Evolutionary conservation across 495 filamentous ascomycete genomes (phyloP).

Genomic region (Aspergillus campestris): DNA sequence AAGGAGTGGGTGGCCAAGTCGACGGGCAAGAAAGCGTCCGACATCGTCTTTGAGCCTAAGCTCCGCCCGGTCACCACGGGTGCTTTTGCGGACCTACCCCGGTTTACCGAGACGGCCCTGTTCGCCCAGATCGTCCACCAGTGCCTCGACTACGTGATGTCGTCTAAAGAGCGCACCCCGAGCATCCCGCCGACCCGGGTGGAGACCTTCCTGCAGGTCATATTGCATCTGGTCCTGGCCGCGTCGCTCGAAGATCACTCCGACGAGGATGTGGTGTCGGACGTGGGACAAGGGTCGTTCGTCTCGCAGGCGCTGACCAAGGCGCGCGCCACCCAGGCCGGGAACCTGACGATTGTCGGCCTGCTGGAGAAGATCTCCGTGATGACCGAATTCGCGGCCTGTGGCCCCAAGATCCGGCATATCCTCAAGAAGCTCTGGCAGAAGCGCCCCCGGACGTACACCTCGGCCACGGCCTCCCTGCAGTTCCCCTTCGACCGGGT

Average conservation of each 20-base stretch:
- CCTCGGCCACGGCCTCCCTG: conserved; percentile 45
- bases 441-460: conserved; percentile 62
- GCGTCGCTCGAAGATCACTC: conserved; percentile 73
- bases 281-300: conserved; percentile 50
- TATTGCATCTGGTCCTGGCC: conserved; percentile 77
- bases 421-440: conserved; percentile 84
- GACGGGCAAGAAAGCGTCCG: conserved; percentile 67
- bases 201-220: conserved; percentile 85
- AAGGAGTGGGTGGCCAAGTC: conserved; percentile 79
- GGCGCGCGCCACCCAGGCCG: conserved; percentile 45
- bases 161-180: conserved; percentile 54
- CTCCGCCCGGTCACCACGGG: conserved; percentile 69
- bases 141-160: conserved; percentile 67
- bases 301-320: conserved; percentile 58
- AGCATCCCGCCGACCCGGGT: conserved; percentile 70
- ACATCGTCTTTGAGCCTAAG: conserved; percentile 91
- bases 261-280: conserved; percentile 46
- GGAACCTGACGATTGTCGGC: conserved; percentile 58
- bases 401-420: conserved; percentile 74
- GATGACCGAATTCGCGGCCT: conserved; percentile 66
- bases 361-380: conserved; percentile 66
- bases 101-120: conserved; percentile 71
- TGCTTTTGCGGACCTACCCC: conserved; percentile 62
- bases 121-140: conserved; percentile 91
- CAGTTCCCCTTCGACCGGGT: conserved; percentile 45